phyloP scores from a whole-genome alignment of 352 stramenopile species.

The Pythium brassicae region DNA sequence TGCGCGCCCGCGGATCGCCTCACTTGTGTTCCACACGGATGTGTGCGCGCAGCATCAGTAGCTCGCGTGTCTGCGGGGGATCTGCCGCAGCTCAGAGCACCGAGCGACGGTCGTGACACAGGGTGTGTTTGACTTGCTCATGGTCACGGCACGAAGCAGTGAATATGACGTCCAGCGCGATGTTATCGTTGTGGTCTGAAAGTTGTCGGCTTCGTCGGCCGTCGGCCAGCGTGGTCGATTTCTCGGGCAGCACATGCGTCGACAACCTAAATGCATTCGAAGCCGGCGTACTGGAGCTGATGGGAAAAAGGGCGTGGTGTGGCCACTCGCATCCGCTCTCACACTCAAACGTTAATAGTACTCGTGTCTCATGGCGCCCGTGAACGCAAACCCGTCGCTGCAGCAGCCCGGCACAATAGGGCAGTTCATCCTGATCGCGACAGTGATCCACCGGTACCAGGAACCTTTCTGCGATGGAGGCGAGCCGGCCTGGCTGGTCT shows the following conservation, averaged over 20 bases:
- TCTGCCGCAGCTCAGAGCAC: slow-evolving; percentile 92
- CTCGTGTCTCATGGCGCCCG: slow-evolving; percentile 90
- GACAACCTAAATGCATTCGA: slow-evolving; percentile 95
- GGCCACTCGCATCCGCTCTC: slow-evolving; percentile 87
- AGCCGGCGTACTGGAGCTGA: slow-evolving; percentile 88
- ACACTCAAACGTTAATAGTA: slow-evolving; percentile 89
- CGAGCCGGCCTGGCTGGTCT: slow-evolving; percentile 92
- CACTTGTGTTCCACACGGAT: slow-evolving; percentile 93
- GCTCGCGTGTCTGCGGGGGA: slow-evolving; percentile 87
- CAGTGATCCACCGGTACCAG: slow-evolving; percentile 90
- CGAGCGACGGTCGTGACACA: slow-evolving; percentile 88
- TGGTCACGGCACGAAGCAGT: slow-evolving; percentile 93
- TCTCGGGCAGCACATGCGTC: slow-evolving; percentile 89
- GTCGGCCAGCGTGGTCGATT: slow-evolving; percentile 95
- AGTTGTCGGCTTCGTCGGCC: slow-evolving; percentile 91
- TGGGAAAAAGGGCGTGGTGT: slow-evolving; percentile 90
- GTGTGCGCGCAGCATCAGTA: slow-evolving; percentile 90
- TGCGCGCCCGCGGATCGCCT: slow-evolving; percentile 91
- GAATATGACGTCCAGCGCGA: slow-evolving; percentile 90
- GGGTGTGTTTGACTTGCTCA: slow-evolving; percentile 93
- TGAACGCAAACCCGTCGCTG: slow-evolving; percentile 93
- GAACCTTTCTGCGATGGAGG: slow-evolving; percentile 93
- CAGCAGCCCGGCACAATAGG: slow-evolving; percentile 89
- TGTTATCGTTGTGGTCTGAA: slow-evolving; percentile 92
- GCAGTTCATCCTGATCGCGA: slow-evolving; percentile 84